A percentile compares a stretch with the other conserved stretches of the same genome.
Evolutionary conservation across 176 grass and related monocot species (phyloP).

Genomic region (Melocanna baccifera): DNA sequence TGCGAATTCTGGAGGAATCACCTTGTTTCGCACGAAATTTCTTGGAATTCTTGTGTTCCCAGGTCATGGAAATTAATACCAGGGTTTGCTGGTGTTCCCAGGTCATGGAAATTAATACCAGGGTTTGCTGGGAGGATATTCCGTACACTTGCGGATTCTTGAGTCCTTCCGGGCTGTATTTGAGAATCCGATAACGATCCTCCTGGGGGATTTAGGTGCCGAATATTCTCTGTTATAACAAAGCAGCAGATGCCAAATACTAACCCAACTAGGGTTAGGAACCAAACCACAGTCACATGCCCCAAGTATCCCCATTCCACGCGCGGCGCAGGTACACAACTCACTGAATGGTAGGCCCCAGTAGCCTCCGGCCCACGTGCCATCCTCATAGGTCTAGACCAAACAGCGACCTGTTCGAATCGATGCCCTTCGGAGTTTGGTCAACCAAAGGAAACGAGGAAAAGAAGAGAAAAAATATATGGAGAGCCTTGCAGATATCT

Average conservation of each 20-base stretch:
- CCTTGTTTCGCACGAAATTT: background rate
- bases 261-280: background rate
- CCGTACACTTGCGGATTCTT: background rate
- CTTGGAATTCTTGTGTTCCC: background rate
- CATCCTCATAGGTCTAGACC: background rate
- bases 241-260: background rate
- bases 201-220: background rate
- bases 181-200: background rate
- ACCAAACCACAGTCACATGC: background rate
- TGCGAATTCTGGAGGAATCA: no score
- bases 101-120: no score
- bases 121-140: no score
- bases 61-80: no score
- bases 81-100: background rate
- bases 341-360: background rate
- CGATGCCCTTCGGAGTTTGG: background rate
- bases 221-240: background rate
- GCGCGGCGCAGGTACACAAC: rapidly evolving
- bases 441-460: background rate
- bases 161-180: background rate
- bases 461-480: background rate
- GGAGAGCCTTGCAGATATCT: background rate
- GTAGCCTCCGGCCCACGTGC: rapidly evolving
- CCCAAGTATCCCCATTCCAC: background rate
- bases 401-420: background rate